Evolutionary conservation across 306 rosid species (phyloP).

Genomic region (Prunus campanulata): DNA sequence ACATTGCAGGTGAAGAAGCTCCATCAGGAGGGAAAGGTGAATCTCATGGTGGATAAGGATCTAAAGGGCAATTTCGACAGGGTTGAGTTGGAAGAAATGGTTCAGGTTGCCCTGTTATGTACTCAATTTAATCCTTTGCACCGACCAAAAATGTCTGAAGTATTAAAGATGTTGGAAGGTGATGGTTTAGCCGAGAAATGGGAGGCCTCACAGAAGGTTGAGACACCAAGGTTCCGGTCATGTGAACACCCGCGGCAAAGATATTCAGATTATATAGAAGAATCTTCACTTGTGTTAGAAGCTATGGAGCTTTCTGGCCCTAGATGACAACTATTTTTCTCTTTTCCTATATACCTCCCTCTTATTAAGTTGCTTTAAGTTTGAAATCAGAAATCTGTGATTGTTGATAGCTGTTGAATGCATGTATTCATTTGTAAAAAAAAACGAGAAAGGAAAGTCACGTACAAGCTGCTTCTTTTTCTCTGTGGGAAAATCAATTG

Average conservation of each 20-base stretch:
- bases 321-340: slow-evolving; percentile 57
- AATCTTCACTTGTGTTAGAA: slow-evolving; percentile 85
- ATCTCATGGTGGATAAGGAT: slow-evolving; percentile 86
- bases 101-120: slow-evolving; percentile 85
- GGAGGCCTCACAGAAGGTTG: slow-evolving; percentile 86
- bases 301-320: slow-evolving; percentile 99
- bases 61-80: slow-evolving; percentile 62
- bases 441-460: slow-evolving; percentile 40
- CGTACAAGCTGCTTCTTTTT: slow-evolving; percentile 42
- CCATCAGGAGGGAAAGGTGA: slow-evolving; percentile 77
- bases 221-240: slow-evolving; percentile 62
- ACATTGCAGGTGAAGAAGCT: slow-evolving; percentile 81
- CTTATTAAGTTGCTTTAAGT: slow-evolving; percentile 25
- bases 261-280: slow-evolving; percentile 88
- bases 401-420: slow-evolving; percentile 54
- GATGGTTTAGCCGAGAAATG: slow-evolving; percentile 97
- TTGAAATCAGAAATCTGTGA: slow-evolving; percentile 21
- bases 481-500: slow-evolving; percentile 27
- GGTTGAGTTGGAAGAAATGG: slow-evolving; percentile 89
- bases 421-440: slow-evolving; percentile 58
- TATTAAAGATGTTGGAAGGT: slow-evolving; percentile 91
- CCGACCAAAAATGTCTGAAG: slow-evolving; percentile 96
- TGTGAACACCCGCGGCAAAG: slow-evolving; percentile 68
- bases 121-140: slow-evolving; percentile 87
- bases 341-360: slow-evolving; percentile 16